A percentile compares a stretch with the other conserved stretches of the same genome.
Conservation (phyloP, 257 asterid genomes). For the Anisodus tanguticus region DNA sequence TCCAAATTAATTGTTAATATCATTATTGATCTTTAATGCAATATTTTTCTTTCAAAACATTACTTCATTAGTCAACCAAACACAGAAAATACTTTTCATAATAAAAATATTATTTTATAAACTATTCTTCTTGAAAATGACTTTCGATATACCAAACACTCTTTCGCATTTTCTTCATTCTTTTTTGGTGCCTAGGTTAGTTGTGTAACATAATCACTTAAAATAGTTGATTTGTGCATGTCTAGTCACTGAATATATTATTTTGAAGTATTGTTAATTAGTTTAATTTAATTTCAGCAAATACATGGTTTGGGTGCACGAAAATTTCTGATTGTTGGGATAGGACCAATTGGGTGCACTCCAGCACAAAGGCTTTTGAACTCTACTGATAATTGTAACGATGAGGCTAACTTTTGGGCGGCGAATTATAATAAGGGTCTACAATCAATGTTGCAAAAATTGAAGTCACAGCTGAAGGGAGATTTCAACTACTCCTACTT, state of each 20-base stretch:
- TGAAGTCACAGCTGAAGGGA: constrained; percentile 50
- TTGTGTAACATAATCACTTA: not conserved
- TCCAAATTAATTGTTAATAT: not conserved
- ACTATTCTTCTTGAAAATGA: not conserved
- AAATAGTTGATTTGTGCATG: not conserved
- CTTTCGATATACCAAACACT: not conserved
- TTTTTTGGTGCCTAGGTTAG: not conserved
- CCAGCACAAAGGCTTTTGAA: constrained; percentile 51
- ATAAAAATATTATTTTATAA: not conserved
- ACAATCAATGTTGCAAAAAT: constrained; percentile 46
- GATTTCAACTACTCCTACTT: constrained; percentile 59
- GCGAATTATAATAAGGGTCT: constrained; percentile 54
- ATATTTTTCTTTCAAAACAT: not conserved
- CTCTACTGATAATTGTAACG: constrained; percentile 50
- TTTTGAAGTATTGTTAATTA: not conserved
- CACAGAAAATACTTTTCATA: not conserved
- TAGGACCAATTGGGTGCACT: constrained; percentile 65
- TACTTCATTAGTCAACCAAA: not conserved
- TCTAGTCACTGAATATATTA: not conserved
- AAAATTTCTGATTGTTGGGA: constrained; percentile 55
- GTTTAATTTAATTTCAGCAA: constrained; percentile 37
- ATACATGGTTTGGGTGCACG: constrained; percentile 62
- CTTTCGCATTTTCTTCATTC: not conserved
- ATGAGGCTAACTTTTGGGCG: constrained; percentile 52
- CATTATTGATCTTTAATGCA: not conserved